Evolutionary conservation across 2,329 filamentous ascomycete genomes (phyloP), one percentile per base, ranked within the genome.

Genomic region (Beauveria bassiana): DNA sequence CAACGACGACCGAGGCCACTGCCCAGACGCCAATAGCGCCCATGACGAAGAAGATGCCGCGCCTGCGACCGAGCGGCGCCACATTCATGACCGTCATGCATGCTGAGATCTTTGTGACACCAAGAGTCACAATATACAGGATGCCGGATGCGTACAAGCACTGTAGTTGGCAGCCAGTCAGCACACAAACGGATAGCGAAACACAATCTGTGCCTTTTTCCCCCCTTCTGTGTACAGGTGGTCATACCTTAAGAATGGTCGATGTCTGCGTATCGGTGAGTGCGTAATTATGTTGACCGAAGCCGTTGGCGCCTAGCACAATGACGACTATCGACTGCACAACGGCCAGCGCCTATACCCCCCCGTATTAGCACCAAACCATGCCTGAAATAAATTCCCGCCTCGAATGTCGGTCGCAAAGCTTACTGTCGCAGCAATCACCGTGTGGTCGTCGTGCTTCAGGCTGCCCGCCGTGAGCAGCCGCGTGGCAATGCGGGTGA

Each of bases 241-340:
- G 1, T 24, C n/a, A 5, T 56, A 61, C 59, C 59, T 61, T 55
- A 14, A 67, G 54, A 18, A 66, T 66, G 22, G 50, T 59, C 2
- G 61, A 46, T 8, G 63, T 49, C 40, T 66, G 64, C 7, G 43
- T 43, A 12, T 40, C 22, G 18, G 14, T 18, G 9, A 64, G 54
- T 8, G 42, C 40, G 18, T 63, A 59, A 20, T 61, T 24, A 31
- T 63, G 46, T 34, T 64, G 65, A 10, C 67, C 67, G 40, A 68
- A 45, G 9, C 66, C 65, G 38, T 64, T 61, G 20, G 66, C 53
- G 16, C 61, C 66, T 42, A 64, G 63, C 4, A 56, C 9, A 8
- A 68, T 62, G 24, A 68, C 66, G 18, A 61, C 46, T 16, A 64
- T 47, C 8, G 65, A 64, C 52, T 68, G 65, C n/a, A 58, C 63